phyloP scores from a whole-genome alignment of 805 yeast species.

The Pichia ethanolica region DNA sequence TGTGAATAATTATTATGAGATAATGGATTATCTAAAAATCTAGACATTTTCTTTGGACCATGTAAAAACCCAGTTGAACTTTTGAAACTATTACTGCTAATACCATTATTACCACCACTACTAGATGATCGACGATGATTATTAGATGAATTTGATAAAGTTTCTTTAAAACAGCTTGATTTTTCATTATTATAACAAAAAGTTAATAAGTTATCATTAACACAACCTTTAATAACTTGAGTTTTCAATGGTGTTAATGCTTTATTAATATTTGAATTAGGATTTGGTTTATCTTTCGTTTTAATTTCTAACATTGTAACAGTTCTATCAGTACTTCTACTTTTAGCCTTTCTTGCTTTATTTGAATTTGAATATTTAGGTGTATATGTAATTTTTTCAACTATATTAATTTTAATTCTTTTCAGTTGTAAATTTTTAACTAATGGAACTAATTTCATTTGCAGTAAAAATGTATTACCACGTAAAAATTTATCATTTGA shows the following conservation, averaged over 20 bases:
- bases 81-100: background rate
- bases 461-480: conserved; percentile 35
- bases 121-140: background rate
- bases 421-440: conserved; percentile 55
- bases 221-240: conserved; percentile 49
- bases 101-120: background rate
- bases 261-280: conserved; percentile 13
- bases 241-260: conserved; percentile 36
- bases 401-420: conserved; percentile 55
- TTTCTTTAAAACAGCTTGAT: background rate
- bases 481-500: conserved; percentile 5
- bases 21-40: conserved; percentile 14
- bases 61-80: background rate
- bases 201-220: conserved; percentile 54
- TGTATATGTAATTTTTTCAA: conserved; percentile 58
- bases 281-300: conserved; percentile 37
- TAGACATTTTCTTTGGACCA: conserved; percentile 14
- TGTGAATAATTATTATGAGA: background rate
- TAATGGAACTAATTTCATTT: conserved; percentile 59
- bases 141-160: background rate
- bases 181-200: conserved; percentile 39
- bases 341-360: conserved; percentile 15
- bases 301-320: conserved; percentile 58
- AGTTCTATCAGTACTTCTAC: conserved; percentile 41
- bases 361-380: conserved; percentile 27